Evolutionary conservation across 1,284 basidiomycete genomes (phyloP), one percentile per base, ranked within the genome.

Genomic region (Moesziomyces sp.): DNA sequence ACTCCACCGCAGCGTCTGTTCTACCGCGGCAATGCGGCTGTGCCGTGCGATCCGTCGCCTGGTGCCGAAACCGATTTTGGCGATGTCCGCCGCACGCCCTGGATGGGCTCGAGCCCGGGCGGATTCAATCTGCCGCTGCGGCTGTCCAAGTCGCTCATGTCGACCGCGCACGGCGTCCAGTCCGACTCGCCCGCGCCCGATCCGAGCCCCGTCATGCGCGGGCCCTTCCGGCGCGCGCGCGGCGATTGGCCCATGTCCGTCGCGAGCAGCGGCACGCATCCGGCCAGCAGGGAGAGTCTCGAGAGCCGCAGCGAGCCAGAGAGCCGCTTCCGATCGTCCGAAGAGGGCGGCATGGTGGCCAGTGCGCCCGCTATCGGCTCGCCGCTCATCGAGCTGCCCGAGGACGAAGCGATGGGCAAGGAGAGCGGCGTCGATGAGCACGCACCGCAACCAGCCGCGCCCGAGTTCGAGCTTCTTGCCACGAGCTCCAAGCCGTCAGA

Each of bases 181-280:
- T 24, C 52, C 19, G 69, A 66, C 23, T 62, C 56, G 11, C 58
- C 69, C 6, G 47, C 46, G 6, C 24, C 48, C 14, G 55, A 58
- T 47, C 49, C 40, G 3, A 57, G 58, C 30, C 45, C 57, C 21
- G 48, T 42, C 23, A 57, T 49, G 52, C 52, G 58, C 19, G 62
- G 54, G 35, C 26, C n/a, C 2, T 54, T 57, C 18, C 69, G 69
- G 16, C 62, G 57, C 5, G 23, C 50, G 19, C 45, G 57, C 40
- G 64, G 70, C 10, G 70, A 73, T 28, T 73, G 70, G 70, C 70
- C 70, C 19, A 63, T 59, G 53, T 73, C 70, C 2, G 54, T 73
- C 21, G 63, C 55, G 0, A 73, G 70, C 51, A 67, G 61, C 19
- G 63, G 54, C 23, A 71, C 62, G 2, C 30, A 28, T 42, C 51